A percentile compares a stretch with the other conserved stretches of the same genome.
These are phyloP conservation scores for Arabidopsis suecica DNA, from an alignment of 345 rosid species.

Conservation along the genomic window DNA sequence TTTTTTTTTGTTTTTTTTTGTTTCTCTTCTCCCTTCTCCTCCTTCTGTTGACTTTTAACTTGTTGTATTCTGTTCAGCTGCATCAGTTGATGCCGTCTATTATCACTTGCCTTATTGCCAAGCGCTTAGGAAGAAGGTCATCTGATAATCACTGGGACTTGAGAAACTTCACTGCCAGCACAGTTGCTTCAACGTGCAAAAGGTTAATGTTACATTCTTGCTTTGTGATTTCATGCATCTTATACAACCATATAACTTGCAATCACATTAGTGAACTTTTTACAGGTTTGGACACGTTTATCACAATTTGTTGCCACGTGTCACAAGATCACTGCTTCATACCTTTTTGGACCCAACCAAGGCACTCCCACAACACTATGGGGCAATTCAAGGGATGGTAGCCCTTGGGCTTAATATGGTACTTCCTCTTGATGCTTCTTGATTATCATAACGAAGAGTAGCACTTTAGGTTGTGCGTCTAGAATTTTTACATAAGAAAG, in stretches of 20 bases:
- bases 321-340: slow-evolving; percentile 83
- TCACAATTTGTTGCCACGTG: slow-evolving; percentile 80
- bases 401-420: slow-evolving; percentile 86
- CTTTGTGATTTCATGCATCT: slow-evolving; percentile 23
- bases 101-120: slow-evolving; percentile 78
- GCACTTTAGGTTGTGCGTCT: slow-evolving; percentile 20
- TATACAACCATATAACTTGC: slow-evolving; percentile 17
- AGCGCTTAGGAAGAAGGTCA: slow-evolving; percentile 65
- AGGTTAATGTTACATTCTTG: slow-evolving; percentile 50
- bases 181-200: slow-evolving; percentile 73
- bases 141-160: slow-evolving; percentile 86
- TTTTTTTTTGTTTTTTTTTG: too few species aligned
- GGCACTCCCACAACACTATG: slow-evolving; percentile 82
- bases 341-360: slow-evolving; percentile 85
- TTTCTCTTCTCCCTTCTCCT: not conserved
- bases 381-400: slow-evolving; percentile 89
- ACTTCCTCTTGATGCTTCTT: slow-evolving; percentile 39
- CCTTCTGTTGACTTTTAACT: slow-evolving; percentile 4
- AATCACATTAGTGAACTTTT: slow-evolving; percentile 23
- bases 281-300: slow-evolving; percentile 88
- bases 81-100: slow-evolving; percentile 85
- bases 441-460: slow-evolving; percentile 21
- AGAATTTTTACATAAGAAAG: slow-evolving; percentile 13
- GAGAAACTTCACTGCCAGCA: slow-evolving; percentile 70
- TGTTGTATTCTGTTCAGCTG: slow-evolving; percentile 54